Conservation (phyloP, 768 basidiomycete species). For the Lenzites betulinus region DNA sequence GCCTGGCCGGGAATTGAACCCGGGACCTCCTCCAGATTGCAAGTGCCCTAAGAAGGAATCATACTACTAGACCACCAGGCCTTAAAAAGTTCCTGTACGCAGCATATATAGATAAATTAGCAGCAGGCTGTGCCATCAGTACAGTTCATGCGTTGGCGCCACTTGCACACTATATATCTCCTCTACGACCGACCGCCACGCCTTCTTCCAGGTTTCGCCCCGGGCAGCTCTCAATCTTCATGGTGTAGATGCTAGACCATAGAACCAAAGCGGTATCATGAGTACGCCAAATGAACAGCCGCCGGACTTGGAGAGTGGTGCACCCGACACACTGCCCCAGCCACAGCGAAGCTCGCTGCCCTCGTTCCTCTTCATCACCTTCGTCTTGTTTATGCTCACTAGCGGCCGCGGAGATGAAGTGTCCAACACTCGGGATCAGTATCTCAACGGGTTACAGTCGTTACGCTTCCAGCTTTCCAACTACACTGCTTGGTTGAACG, state of each 20-base stretch:
- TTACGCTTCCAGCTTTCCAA: slow-evolving; percentile 56
- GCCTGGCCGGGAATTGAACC: slow-evolving; percentile 88
- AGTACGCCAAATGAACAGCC: slow-evolving; percentile 8
- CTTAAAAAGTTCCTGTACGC: no score
- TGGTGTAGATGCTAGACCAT: no score
- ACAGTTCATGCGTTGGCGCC: no score
- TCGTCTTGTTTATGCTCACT: slow-evolving; percentile 79
- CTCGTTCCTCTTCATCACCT: slow-evolving; percentile 70
- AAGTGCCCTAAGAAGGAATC: no score
- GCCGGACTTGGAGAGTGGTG: slow-evolving; percentile 23
- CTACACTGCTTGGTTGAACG: slow-evolving; percentile 28
- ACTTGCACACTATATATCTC: no score
- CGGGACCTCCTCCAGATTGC: slow-evolving; percentile 73
- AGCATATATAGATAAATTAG: no score
- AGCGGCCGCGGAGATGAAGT: slow-evolving; percentile 73
- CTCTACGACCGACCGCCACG: no score
- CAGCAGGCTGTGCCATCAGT: no score
- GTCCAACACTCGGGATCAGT: slow-evolving; percentile 55
- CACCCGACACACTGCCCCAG: slow-evolving; percentile 16
- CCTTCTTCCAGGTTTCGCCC: no score
- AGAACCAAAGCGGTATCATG: neutral
- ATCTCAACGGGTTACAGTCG: slow-evolving; percentile 61
- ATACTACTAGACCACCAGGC: no score
- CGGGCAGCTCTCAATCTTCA: no score
- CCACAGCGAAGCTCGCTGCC: slow-evolving; percentile 64